Percentiles rank a stretch among this genome's conserved stretches.
Evolutionary conservation across 2,329 filamentous ascomycete species (phyloP).

Genomic region (Fusarium subglutinans): DNA sequence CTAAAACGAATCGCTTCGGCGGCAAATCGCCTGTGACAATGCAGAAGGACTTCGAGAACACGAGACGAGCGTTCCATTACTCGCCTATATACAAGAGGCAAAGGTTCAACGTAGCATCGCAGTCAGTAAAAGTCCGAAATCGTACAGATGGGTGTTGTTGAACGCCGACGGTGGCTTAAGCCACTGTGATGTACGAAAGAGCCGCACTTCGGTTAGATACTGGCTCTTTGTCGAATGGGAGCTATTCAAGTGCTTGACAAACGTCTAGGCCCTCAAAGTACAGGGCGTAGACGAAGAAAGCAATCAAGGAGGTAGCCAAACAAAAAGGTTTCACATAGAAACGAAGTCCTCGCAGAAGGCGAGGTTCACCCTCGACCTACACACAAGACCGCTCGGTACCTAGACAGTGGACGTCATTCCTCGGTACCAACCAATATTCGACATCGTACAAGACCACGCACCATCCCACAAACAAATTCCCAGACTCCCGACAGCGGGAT

Average conservation of each 20-base stretch:
- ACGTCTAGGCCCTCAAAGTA: not conserved
- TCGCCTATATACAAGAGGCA: not conserved
- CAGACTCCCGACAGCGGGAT: not conserved
- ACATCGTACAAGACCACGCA: not conserved
- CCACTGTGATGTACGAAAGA: not conserved
- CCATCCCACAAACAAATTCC: slow-evolving; percentile 4
- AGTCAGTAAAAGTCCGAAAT: not conserved
- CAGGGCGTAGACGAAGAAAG: not conserved
- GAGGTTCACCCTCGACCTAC: not conserved
- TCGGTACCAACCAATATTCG: slow-evolving; percentile 9
- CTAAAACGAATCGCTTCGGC: not conserved
- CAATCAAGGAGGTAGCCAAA: not conserved
- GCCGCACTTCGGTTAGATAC: not conserved
- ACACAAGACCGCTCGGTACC: not conserved
- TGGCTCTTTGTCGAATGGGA: not conserved
- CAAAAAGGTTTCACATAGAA: not conserved
- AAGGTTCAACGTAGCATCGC: not conserved
- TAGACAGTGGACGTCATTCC: not conserved
- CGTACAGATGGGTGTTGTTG: not conserved
- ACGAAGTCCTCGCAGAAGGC: not conserved
- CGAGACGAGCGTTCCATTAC: not conserved
- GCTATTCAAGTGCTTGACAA: not conserved
- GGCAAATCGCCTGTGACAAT: not conserved
- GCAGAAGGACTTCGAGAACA: not conserved
- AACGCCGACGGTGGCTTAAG: not conserved